Evolutionary conservation across 768 basidiomycete genomes (phyloP), one percentile per base, ranked within the genome.

Genomic region (Tylopilus cervinicoccineus): DNA sequence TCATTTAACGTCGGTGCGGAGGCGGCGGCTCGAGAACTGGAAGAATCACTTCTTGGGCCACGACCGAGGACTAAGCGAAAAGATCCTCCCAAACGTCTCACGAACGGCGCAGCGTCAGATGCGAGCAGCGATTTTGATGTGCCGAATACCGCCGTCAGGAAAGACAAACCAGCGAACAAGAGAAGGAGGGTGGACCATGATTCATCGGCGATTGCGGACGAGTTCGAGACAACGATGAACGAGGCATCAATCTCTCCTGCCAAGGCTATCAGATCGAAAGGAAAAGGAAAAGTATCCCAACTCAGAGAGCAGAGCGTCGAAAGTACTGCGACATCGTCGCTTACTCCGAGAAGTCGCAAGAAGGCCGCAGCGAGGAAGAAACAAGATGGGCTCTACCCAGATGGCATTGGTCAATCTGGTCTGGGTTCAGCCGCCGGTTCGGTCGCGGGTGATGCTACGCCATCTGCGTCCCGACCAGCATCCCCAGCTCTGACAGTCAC

Each of bases 371-470:
- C 74, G 6, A 76, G 75, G 63, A 86, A 79, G 71, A 88, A 79
- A 58, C 61, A 70, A 9, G 81, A 79, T 37, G 71, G 58, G 1
- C 58, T 76, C n/a, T 67, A 73, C 29, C 68, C 74, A 26, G 84
- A 85, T 52, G 68, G 78, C 16, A 59, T 79, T 70, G 65, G 75
- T 64, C 57, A 74, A 65, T 57, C 60, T 76, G 50, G 75, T 70
- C 33, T 77, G 76, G 43, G 73, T 49, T 79, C 84, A 17, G 72
- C 79, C 36, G 47, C 64, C 16, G 65, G 63, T 16, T 77, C 78
- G 17, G 69, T 79, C 24, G 74, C 81, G 22, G 83, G 84, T n/a
- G 88, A 89, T 69, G 71, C 75, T 12, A 86, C 88, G 7, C 86
- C 88, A 17, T 72, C 72, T 11, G 74, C 77, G 42, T 91, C 88